Base-by-base conservation (phyloP, 2,329 filamentous ascomycete genomes). In the Apiospora saccharicola region DNA sequence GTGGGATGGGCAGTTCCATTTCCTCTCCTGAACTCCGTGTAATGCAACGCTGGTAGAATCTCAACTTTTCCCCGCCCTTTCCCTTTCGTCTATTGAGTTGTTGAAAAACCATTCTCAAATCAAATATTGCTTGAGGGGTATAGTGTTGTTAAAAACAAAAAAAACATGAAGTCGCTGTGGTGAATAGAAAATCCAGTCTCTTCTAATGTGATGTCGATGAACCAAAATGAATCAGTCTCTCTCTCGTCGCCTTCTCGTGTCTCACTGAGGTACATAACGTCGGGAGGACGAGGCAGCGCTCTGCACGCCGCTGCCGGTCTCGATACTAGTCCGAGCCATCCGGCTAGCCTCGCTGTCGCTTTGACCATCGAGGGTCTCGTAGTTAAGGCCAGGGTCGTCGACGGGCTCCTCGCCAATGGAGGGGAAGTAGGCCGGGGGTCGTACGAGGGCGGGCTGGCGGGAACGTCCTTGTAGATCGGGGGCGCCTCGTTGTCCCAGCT, bases 401-500 rank as follows among this genome's bases (percentile, higher is more conserved):
- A 64, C 19, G 41, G 46, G 41, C 41, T 46, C n/a, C 30, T 69
- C 67, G n/a, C 19, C 46, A 12, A 46, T 46, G 3, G 67, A 5
- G 4, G 30, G 24, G 41, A 68, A 44, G 67, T 46, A 64, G 57
- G 57, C 19, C 0, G 57, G 57, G 19, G 57, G 57, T 80, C 85
- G 82, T 95, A 95, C 7, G 86, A 88, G 0, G 96, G 96, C 68
- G 96, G 96, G 78, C 92, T 94, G 2, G 91, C 92, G 0, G 96
- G 95, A 57, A 98, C 95, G 80, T 98, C 94, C 82, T 96, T 93
- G 83, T 99, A 99, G 76, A 97, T 90, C 0, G 96, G 96, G 16
- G 96, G 96, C 79, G 94, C 91, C 85, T 99, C 96, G 83, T 98
- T 96, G 77, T 98, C 96, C 96, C 96, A 99, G 77, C 93, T 94